Percentiles rank a stretch among this genome's conserved stretches.
Evolutionary conservation across 164 flowering plant genomes (phyloP).

Genomic region (Macadamia tetraphylla): DNA sequence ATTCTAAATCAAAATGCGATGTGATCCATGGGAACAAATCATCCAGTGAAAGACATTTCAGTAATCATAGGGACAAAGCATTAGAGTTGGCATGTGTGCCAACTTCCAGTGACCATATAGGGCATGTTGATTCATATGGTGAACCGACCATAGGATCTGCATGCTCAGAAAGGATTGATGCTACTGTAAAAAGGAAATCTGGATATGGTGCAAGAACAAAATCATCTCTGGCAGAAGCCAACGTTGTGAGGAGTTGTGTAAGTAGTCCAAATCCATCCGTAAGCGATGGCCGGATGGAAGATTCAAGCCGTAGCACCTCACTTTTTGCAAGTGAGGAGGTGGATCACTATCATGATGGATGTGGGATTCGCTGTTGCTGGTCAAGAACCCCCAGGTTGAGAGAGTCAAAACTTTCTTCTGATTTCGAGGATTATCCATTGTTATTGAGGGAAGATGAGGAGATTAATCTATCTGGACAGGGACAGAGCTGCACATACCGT

Average conservation of each 20-base stretch:
- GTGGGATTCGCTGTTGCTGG: slow-evolving; percentile 78
- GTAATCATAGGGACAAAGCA: slow-evolving; percentile 20
- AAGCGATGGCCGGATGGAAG: slow-evolving; percentile 33
- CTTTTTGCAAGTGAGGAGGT: slow-evolving; percentile 34
- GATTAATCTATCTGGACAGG: slow-evolving; percentile 18
- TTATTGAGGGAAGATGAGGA: slow-evolving; percentile 34
- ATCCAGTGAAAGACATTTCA: slow-evolving; percentile 21
- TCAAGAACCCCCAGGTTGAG: slow-evolving; percentile 59
- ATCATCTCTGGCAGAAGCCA: slow-evolving; percentile 24
- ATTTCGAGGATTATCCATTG: slow-evolving; percentile 53
- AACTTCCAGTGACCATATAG: slow-evolving; percentile 26
- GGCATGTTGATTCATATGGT: slow-evolving; percentile 36
- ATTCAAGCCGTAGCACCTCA: slow-evolving; percentile 35
- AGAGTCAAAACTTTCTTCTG: slow-evolving; percentile 35
- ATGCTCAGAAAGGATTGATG: slow-evolving; percentile 14
- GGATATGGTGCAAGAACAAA: slow-evolving; percentile 20
- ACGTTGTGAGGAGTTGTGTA: slow-evolving; percentile 37
- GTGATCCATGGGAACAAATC: slow-evolving; percentile 16
- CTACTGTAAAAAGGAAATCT: slow-evolving; percentile 18
- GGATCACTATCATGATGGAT: slow-evolving; percentile 38
- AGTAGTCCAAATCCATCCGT: slow-evolving; percentile 47
- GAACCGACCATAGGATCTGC: slow-evolving; percentile 28
- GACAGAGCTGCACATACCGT: slow-evolving; percentile 20
- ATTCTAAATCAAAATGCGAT: slow-evolving; percentile 14
- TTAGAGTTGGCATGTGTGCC: slow-evolving; percentile 26